phyloP scores from a whole-genome alignment of 768 basidiomycete genomes.

The Psilocybe azurescens region DNA sequence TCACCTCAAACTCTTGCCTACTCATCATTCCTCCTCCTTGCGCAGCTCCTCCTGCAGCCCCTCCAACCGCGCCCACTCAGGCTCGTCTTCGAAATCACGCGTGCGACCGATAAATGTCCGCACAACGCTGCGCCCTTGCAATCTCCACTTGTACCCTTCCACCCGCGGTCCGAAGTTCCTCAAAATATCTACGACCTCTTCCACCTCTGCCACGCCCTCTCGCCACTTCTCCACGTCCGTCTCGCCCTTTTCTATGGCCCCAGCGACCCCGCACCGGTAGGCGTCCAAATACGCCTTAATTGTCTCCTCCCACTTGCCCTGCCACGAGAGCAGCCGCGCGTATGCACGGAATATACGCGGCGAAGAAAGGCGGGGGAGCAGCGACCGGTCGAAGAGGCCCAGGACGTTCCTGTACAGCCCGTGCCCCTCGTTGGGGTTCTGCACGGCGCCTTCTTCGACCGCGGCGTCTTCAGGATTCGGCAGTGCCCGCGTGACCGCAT shows the following conservation, averaged over 20 bases:
- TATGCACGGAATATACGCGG: conserved; percentile 84
- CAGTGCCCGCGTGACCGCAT: conserved; percentile 74
- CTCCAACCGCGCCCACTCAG: conserved; percentile 77
- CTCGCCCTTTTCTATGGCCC: conserved; percentile 64
- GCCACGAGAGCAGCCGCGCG: conserved; percentile 79
- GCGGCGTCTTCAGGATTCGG: conserved; percentile 41
- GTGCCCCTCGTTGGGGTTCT: conserved; percentile 66
- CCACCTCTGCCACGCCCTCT: conserved; percentile 78
- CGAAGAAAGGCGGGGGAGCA: conserved; percentile 84
- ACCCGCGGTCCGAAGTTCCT: conserved; percentile 81
- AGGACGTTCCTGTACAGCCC: conserved; percentile 71
- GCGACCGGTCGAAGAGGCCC: conserved; percentile 74
- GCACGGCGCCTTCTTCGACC: conserved; percentile 26
- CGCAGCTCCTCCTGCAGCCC: conserved; percentile 71
- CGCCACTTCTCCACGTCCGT: conserved; percentile 72
- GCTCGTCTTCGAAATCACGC: conserved; percentile 87
- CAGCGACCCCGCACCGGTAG: conserved; percentile 75
- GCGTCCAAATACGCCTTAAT: conserved; percentile 85
- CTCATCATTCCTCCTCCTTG: conserved; percentile 30
- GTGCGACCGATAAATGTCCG: conserved; percentile 90
- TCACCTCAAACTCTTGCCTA: background rate
- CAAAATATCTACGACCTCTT: conserved; percentile 84
- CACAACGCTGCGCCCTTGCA: conserved; percentile 86
- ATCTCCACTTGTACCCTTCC: conserved; percentile 71
- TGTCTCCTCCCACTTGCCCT: conserved; percentile 74